Conservation (phyloP, 257 asterid species). For the Nicotiana obtusifolia region DNA sequence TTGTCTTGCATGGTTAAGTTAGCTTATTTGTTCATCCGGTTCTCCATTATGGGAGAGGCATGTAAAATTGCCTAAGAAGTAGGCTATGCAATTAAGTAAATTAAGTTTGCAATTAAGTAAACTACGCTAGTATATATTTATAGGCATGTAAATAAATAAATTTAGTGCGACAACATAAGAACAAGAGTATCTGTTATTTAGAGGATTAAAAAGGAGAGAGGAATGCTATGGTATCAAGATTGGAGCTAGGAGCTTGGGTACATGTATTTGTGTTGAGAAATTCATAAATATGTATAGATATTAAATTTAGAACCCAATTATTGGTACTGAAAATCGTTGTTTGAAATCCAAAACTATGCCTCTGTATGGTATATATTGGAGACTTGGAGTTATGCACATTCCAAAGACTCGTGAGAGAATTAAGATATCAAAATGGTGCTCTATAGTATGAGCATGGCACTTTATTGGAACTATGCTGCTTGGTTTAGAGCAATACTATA, state of each 20-base stretch:
- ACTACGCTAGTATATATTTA: no score
- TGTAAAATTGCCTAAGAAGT: not conserved
- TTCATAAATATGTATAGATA: no score
- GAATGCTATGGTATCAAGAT: not conserved
- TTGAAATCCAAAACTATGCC: no score
- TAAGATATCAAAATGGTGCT: not conserved
- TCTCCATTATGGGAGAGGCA: not conserved
- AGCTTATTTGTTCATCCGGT: not conserved
- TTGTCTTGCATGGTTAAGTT: not conserved
- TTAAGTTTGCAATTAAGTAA: not conserved
- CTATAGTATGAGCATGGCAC: no score
- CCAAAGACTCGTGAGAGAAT: not conserved
- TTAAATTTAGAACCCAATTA: no score
- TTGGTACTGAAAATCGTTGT: no score
- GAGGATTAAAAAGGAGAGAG: not conserved
- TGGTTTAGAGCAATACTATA: not conserved
- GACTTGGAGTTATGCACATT: not conserved
- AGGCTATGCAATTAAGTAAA: not conserved
- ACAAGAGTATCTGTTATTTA: not conserved
- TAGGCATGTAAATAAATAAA: not conserved
- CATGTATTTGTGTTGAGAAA: no score
- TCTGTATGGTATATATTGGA: not conserved
- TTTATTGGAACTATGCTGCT: not conserved
- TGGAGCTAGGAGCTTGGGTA: no score
- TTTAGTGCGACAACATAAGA: not conserved